Base-by-base conservation (phyloP, 805 yeast genomes). In the Starmerella sirachaensis region DNA sequence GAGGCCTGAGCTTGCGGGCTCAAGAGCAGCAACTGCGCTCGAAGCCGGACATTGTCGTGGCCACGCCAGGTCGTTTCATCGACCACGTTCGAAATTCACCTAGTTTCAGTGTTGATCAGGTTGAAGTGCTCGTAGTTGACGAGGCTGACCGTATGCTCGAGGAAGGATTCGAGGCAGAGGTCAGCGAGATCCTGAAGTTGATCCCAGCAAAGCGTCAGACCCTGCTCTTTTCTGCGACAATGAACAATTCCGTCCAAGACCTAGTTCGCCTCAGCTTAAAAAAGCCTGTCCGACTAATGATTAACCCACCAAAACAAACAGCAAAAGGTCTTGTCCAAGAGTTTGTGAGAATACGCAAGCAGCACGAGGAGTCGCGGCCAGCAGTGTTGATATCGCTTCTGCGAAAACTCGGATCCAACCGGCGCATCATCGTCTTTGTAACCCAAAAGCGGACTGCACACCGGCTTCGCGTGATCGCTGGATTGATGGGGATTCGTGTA, bases 101-200 rank as follows among this genome's bases (percentile, higher is more conserved):
- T 6, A 78, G 91, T 36, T 91, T 91, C 58, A 74, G 76, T 33
- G 93, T 85, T 33, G 97, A 91, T 49, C 69, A 76, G 23, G 91
- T 91, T 34, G 98, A 91, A 63, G 81, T 91, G 37, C 66, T 91
- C 52, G 93, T 91, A 21, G 70, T 91, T 50, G 98, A 91, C 65
- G 98, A 91, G 66, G 98, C 98, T 43, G 98, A 91, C 69, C 76
- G 98, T 65, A 91, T 91, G 97, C 70, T 91, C 51, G 99, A 91
- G 58, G 99, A 91, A 62, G 99, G 99, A 55, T 91, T 91, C 73
- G 95, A 86, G 61, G 83, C 76, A 37, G 98, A 91, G 61, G 66
- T 91, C 49, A 78, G 84, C 14, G 98, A 91, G 58, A 88, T 91
- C 43, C 70, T 91, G 60, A 70, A 80, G 11, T 66, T 88, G 38